Conservation (phyloP, 257 asterid genomes). For the Plantago elongata region DNA sequence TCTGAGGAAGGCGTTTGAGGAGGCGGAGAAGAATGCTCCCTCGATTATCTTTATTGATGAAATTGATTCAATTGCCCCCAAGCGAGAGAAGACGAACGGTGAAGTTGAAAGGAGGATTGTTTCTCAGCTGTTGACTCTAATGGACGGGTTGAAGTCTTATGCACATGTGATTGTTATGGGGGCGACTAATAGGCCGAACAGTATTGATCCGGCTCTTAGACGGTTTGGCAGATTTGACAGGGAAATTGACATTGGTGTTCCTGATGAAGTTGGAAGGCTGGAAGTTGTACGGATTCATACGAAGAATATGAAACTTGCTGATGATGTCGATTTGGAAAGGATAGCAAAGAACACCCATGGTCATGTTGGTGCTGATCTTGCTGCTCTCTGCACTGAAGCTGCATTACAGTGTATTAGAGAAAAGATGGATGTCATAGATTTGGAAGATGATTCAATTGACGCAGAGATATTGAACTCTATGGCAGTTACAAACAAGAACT, state of each 20-base stretch:
- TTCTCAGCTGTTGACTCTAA: conserved; percentile 49
- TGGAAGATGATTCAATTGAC: conserved; percentile 55
- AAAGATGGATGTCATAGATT: conserved; percentile 60
- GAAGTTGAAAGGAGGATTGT: conserved; percentile 64
- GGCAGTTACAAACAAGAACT: conserved; percentile 56
- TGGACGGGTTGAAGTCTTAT: conserved; percentile 56
- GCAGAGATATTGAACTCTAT: conserved; percentile 57
- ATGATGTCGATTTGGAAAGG: conserved; percentile 51
- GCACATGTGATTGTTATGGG: conserved; percentile 59
- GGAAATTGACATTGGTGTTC: conserved; percentile 64
- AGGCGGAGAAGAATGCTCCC: conserved; percentile 65
- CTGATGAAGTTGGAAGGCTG: conserved; percentile 60
- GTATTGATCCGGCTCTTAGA: conserved; percentile 57
- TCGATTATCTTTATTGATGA: conserved; percentile 54
- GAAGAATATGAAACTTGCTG: conserved; percentile 58
- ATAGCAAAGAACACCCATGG: conserved; percentile 50
- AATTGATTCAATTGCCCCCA: conserved; percentile 60
- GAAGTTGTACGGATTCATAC: conserved; percentile 64
- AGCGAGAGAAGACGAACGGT: conserved; percentile 59
- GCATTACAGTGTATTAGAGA: conserved; percentile 60
- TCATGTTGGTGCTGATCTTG: conserved; percentile 57
- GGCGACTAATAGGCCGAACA: conserved; percentile 58
- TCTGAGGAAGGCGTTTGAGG: conserved; percentile 62
- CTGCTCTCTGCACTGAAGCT: conserved; percentile 64
- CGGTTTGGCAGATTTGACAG: conserved; percentile 63